Conservation (phyloP, 2,329 filamentous ascomycete species). For the Epicoccum sorghinum region DNA sequence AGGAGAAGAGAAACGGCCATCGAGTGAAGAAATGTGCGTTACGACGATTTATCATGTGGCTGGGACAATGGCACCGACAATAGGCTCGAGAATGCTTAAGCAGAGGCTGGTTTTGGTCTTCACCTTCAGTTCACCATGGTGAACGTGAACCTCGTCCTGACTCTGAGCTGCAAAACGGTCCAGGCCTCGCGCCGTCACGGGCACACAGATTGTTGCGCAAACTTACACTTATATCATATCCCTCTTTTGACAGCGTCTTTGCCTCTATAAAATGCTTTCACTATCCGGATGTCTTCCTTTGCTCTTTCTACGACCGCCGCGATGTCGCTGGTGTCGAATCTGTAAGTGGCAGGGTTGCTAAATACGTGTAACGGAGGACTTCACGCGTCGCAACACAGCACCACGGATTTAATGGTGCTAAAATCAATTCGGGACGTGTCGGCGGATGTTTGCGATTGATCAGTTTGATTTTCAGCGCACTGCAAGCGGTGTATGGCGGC, state of each 20-base stretch:
- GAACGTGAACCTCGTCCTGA: neutral
- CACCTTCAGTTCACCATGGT: neutral
- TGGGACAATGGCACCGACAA: neutral
- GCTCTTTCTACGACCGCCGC: constrained; percentile 14
- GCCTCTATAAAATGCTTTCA: too few relatives aligned
- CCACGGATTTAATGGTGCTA: neutral
- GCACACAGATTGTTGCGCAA: neutral
- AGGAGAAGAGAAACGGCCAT: neutral
- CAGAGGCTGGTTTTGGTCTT: neutral
- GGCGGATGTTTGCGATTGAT: neutral
- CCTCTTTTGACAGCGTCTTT: neutral
- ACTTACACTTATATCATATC: constrained; percentile 6
- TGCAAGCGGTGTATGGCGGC: constrained; percentile 12
- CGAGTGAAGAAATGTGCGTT: neutral
- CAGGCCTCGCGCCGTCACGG: neutral
- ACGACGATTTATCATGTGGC: neutral
- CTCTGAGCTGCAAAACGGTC: neutral
- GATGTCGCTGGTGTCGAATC: constrained; percentile 14
- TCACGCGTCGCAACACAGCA: constrained; percentile 34
- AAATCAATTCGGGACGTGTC: neutral
- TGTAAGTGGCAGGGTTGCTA: constrained; percentile 22
- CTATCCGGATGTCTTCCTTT: neutral
- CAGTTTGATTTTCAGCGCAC: neutral
- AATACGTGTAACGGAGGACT: constrained; percentile 32
- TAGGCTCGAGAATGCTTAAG: neutral